Conservation (phyloP, 2,329 filamentous ascomycete genomes). For the Aspergillus latus region DNA sequence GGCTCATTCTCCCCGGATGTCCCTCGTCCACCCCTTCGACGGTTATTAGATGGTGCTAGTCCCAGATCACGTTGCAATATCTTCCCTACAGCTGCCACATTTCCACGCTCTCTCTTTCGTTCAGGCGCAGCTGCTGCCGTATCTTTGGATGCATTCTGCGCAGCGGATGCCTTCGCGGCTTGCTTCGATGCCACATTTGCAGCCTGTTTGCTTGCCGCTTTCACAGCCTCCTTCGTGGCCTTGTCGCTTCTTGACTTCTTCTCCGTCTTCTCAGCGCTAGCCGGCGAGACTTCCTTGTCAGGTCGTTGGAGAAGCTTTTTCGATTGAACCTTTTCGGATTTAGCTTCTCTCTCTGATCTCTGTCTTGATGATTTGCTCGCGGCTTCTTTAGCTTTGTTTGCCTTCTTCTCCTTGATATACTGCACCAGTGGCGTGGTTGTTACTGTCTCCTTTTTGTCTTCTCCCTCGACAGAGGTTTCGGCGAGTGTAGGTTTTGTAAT, state of each 20-base stretch:
- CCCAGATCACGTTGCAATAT: slow-evolving; percentile 65
- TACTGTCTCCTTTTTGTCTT: slow-evolving; percentile 61
- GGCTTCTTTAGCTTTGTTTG: slow-evolving; percentile 67
- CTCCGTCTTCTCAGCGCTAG: slow-evolving; percentile 37
- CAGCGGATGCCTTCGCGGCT: slow-evolving; percentile 19
- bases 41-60: slow-evolving; percentile 48
- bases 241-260: slow-evolving; percentile 53
- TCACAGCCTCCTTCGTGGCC: slow-evolving; percentile 61
- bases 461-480: slow-evolving; percentile 50
- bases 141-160: slow-evolving; percentile 26
- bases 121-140: slow-evolving; percentile 40
- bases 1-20: slow-evolving; percentile 26
- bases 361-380: slow-evolving; percentile 40
- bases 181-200: slow-evolving; percentile 35
- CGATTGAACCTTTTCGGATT: slow-evolving; percentile 41
- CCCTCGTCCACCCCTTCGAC: slow-evolving; percentile 40
- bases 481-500: slow-evolving; percentile 55
- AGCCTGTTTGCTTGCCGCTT: slow-evolving; percentile 51
- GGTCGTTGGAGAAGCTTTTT: slow-evolving; percentile 44
- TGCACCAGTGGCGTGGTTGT: slow-evolving; percentile 88
- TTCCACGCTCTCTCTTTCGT: slow-evolving; percentile 55
- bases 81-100: slow-evolving; percentile 53
- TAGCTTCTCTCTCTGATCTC: slow-evolving; percentile 41
- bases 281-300: slow-evolving; percentile 33
- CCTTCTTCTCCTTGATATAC: slow-evolving; percentile 88